Evolutionary conservation across 2,329 filamentous ascomycete genomes (phyloP), one percentile per base, ranked within the genome.

Genomic region (Aureobasidium sp.): DNA sequence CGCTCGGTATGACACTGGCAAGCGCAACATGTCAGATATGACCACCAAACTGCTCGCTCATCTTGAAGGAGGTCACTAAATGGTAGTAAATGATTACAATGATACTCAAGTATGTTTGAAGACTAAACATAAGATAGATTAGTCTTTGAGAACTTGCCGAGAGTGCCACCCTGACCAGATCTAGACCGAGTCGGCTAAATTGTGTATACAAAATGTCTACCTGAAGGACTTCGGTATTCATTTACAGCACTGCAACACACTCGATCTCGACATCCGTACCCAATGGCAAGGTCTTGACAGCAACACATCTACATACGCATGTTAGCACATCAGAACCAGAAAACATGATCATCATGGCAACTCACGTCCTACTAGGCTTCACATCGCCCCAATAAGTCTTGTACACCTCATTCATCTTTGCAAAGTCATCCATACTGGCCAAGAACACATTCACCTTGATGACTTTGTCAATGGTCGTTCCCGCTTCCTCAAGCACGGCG

Each of bases 361-460:
- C 66, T 63, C 53, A 71, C 64, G 70, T 73, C 54, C 71, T 63
- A 42, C 74, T 69, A 15, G 70, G 71, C 65, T 73, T 71, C 17
- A 64, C 62, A 31, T 70, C 68, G 11, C 69, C 71, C 65, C 69
- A 72, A 47, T 72, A 73, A 57, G 63, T 63, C 42, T 54, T 65
- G 62, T 83, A 85, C 3, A 77, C 81, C 63, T 80, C 78, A 64
- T 85, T 85, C 74, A 86, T 80, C 11, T 76, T 74, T 0, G 76
- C 79, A 69, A 88, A 89, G 70, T 88, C 78, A 50, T 81, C 76
- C 85, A 89, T 89, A 62, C 81, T 79, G 1, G 81, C 82, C 22
- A 89, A 70, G 69, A 85, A 89, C 29, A 88, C 77, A 67, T 87
- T 88, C 64, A 86, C 81, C 72, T 89, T 88, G 70, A 89, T 80